A percentile compares a stretch with the other conserved stretches of the same genome.
These are phyloP conservation scores for Brassica rapa DNA, from an alignment of 345 rosid genomes.

Conservation along the genomic window DNA sequence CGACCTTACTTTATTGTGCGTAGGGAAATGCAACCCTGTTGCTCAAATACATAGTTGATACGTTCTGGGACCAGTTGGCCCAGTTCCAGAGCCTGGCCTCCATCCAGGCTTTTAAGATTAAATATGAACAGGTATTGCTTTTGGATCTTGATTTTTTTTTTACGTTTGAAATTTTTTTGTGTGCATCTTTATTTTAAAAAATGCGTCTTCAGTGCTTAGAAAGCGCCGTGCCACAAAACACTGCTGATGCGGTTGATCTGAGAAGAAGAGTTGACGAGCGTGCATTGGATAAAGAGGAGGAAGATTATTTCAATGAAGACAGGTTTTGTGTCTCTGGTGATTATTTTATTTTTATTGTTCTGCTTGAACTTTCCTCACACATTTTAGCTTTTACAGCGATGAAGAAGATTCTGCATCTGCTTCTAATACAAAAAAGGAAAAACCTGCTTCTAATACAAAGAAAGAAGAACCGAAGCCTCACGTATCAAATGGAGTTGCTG, in stretches of 20 bases:
- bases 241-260: slow-evolving; percentile 54
- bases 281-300: slow-evolving; percentile 92
- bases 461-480: slow-evolving; percentile 52
- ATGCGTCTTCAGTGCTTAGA: slow-evolving; percentile 71
- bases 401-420: slow-evolving; percentile 34
- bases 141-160: neutral
- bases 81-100: slow-evolving; percentile 70
- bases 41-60: slow-evolving; percentile 73
- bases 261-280: slow-evolving; percentile 81
- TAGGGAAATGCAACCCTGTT: slow-evolving; percentile 83
- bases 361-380: neutral
- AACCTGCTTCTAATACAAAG: slow-evolving; percentile 54
- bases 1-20: slow-evolving; percentile 10
- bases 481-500: slow-evolving; percentile 72
- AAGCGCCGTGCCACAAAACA: slow-evolving; percentile 55
- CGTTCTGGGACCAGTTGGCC: slow-evolving; percentile 83
- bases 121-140: slow-evolving; percentile 84
- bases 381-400: neutral
- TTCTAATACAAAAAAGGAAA: slow-evolving; percentile 52
- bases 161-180: neutral
- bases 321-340: slow-evolving; percentile 63
- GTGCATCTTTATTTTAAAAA: neutral
- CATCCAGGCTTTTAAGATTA: slow-evolving; percentile 72
- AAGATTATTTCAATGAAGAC: slow-evolving; percentile 93
- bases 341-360: neutral